These are phyloP conservation scores for Kalanchoe fedtschenkoi DNA, from an alignment of 164 flowering plant species.

Conservation along the genomic window DNA sequence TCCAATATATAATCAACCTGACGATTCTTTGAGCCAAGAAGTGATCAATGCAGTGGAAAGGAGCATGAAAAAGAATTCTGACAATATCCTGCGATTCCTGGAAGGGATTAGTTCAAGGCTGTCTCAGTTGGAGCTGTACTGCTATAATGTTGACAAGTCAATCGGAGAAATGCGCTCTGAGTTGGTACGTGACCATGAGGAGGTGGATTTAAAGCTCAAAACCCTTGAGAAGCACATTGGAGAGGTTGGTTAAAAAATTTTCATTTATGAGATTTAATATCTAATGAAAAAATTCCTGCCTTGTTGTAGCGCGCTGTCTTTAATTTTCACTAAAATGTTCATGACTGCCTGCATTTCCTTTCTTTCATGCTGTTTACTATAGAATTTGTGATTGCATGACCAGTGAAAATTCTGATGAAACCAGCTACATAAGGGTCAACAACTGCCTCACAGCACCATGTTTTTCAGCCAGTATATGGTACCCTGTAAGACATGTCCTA, in stretches of 20 bases:
- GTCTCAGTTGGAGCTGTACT: constrained; percentile 3
- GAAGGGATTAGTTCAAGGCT: constrained; percentile 1
- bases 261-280: background rate
- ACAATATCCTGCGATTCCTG: background rate
- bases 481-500: background rate
- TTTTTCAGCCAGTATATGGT: background rate
- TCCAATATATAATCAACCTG: background rate
- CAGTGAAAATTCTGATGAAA: background rate
- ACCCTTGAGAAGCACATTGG: background rate
- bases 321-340: background rate
- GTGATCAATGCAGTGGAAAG: background rate
- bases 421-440: background rate
- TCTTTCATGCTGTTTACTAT: background rate
- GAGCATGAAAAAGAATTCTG: background rate
- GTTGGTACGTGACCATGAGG: constrained; percentile 1
- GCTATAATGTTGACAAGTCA: constrained; percentile 4
- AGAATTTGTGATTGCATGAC: too few relatives aligned
- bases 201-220: constrained; percentile 2
- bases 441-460: background rate
- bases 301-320: background rate
- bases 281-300: background rate
- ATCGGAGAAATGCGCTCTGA: constrained; percentile 1
- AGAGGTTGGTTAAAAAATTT: background rate
- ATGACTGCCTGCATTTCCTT: background rate
- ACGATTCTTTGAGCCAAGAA: background rate